Base-by-base conservation (phyloP, 2,329 filamentous ascomycete species). In the Remersonia thermophila region DNA sequence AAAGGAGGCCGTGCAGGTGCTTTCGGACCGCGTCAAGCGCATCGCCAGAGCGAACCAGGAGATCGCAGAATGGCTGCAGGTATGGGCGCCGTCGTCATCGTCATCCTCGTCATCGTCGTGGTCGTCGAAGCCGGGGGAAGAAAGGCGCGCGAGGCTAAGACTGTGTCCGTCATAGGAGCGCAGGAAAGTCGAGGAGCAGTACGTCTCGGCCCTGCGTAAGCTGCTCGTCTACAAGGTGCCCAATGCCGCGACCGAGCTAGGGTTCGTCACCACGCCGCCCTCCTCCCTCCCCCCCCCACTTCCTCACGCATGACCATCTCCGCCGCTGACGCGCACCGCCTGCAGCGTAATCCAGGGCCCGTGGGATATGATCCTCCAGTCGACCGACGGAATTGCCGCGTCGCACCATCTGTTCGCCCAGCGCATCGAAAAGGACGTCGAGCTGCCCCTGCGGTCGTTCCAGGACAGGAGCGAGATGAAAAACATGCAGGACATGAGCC, bases 61-160 rank as follows among this genome's bases (percentile, higher is more conserved):
- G 56, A 84, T 98, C 53, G 89, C 89, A 58, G 89, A 96, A 63
- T 98, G 89, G 85, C 72, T 98, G 44, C 82, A 89, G 79, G 87
- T 94, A 76, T 60, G 62, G 47, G n/a, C n/a, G n/a, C n/a, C 38
- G 32, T 23, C 42, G 31, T 35, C 15, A 13, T n/a, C n/a, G n/a
- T n/a, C n/a, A n/a, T n/a, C n/a, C n/a, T n/a, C n/a, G n/a, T n/a
- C n/a, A n/a, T n/a, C n/a, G n/a, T n/a, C n/a, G n/a, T n/a, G n/a
- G n/a, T n/a, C n/a, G n/a, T n/a, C n/a, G n/a, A n/a, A n/a, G n/a
- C n/a, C n/a, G n/a, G n/a, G n/a, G n/a, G n/a, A n/a, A n/a, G 18
- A 32, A 28, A 18, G 26, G 17, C 20, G 14, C 32, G 13, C 9
- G 32, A 36, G 30, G 36, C 51, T 54, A 43, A 51, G 30, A 13